Evolutionary conservation across 2,329 filamentous ascomycete species (phyloP), one percentile per base, ranked within the genome.

Genomic region (Cytospora piceicola): DNA sequence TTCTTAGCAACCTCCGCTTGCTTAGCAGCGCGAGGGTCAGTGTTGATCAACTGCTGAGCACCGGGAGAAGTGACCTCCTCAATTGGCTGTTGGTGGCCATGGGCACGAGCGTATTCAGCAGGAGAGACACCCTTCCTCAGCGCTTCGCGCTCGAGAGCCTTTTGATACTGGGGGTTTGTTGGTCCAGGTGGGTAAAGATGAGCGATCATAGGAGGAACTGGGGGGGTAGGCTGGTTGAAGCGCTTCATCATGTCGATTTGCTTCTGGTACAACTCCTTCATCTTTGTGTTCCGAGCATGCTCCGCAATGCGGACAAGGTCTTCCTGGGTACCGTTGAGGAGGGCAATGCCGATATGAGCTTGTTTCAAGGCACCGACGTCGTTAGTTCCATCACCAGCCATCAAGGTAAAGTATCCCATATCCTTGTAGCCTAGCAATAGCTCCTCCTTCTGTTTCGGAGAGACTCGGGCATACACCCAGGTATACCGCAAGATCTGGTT

Each of bases 181-280:
- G 92, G 92, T 39, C 94, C 94, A 62, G 93, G 92, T 57, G 95
- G 94, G 77, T 96, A 99, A 34, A 99, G 82, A 76, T 99, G 95
- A 32, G 95, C 95, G 71, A 99, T 97, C 72, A 93, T 83, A 67
- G 89, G 81, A n/a, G 95, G 95, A 1, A 98, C 91, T 0, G 95
- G 95, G n/a, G 95, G 95, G 1, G 88, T 77, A 17, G 94, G 92
- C 77, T 97, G 94, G 76, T 96, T 97, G 85, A 98, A 99, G 69
- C 94, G 88, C 75, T 90, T 87, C 92, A 99, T 97, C 77, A 99
- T 85, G 56, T 89, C 83, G 64, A 91, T 86, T 77, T 99, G 95
- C 83, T 99, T 98, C 81, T 98, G 93, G 76, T 99, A 99, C 70
- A 99, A 87, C 70, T 97, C 94, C 84, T 97, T 98, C 92, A 99